These are phyloP conservation scores for Thelonectria discophora DNA, from an alignment of 2,329 filamentous ascomycete species.

Conservation along the genomic window DNA sequence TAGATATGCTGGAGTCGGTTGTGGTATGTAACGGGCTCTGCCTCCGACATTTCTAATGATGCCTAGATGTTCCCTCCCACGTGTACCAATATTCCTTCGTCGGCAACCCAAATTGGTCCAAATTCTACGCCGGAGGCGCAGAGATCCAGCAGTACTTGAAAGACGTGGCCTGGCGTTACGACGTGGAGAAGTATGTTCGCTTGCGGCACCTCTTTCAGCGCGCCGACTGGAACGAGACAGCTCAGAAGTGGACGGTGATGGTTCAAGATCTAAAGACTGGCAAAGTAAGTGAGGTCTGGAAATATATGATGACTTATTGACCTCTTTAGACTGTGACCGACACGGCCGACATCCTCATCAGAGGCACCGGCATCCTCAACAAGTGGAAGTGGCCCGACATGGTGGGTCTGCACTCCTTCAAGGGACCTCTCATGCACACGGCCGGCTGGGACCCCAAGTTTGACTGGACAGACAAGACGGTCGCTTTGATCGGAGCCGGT, in stretches of 20 bases:
- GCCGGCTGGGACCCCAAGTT: constrained; percentile 11
- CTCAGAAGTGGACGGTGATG: background rate
- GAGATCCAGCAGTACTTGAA: constrained; percentile 24
- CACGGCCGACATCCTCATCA: constrained; percentile 16
- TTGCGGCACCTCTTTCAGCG: constrained; percentile 1
- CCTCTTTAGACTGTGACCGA: background rate
- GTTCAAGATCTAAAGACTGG: constrained; percentile 5
- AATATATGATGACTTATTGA: background rate
- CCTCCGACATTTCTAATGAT: background rate
- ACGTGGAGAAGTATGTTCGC: constrained; percentile 16
- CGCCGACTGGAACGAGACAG: background rate
- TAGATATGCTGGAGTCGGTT: constrained; percentile 2
- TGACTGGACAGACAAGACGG: constrained; percentile 1
- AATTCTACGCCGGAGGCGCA: constrained; percentile 19
- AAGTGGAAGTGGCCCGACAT: constrained; percentile 21
- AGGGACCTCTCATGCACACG: constrained; percentile 22
- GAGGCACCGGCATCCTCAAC: constrained; percentile 15
- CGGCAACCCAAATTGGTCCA: constrained; percentile 16
- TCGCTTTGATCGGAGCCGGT: background rate
- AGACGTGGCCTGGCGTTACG: constrained; percentile 13
- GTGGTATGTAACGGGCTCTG: background rate
- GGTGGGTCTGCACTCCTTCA: constrained; percentile 12
- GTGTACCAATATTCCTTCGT: constrained; percentile 23
- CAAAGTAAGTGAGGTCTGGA: background rate
- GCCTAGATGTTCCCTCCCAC: constrained; percentile 21